Conservation (phyloP, 1,284 basidiomycete genomes). For the Mycena citricolor region DNA sequence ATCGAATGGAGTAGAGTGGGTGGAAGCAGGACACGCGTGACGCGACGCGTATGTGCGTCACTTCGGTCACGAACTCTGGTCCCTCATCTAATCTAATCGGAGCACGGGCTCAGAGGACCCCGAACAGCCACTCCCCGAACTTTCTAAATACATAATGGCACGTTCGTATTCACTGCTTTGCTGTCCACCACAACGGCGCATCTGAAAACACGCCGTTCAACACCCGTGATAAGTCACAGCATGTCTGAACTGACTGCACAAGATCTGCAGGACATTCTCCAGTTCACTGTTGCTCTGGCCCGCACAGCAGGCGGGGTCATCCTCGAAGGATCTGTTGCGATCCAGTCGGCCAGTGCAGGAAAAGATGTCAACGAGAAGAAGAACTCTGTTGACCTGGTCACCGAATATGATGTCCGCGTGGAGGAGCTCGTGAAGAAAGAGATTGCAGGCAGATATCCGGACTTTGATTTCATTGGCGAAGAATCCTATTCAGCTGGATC, state of each 20-base stretch:
- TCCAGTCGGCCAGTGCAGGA: constrained; percentile 50
- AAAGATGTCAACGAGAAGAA: constrained; percentile 77
- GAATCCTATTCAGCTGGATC: constrained; percentile 79
- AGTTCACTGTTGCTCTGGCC: constrained; percentile 75
- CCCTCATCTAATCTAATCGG: constrained; percentile 3
- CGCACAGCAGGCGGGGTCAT: constrained; percentile 70
- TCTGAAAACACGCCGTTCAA: constrained; percentile 43
- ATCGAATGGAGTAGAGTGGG: too few species aligned
- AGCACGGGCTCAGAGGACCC: not conserved
- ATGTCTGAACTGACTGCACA: constrained; percentile 35
- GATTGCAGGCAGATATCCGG: constrained; percentile 70
- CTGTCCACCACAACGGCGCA: constrained; percentile 21
- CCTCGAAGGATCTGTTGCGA: constrained; percentile 71
- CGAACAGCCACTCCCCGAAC: not conserved
- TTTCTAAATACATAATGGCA: constrained; percentile 17
- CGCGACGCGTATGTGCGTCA: constrained; percentile 17
- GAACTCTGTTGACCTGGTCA: constrained; percentile 94
- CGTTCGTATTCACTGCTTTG: too few species aligned
- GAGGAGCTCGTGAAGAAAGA: constrained; percentile 82
- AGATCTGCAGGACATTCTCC: constrained; percentile 67
- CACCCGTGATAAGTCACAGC: constrained; percentile 37
- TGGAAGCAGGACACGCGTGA: constrained; percentile 21
- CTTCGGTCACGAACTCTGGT: constrained; percentile 4
- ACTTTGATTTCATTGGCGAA: constrained; percentile 90
- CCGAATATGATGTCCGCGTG: constrained; percentile 92